Evolutionary conservation across 1,284 basidiomycete genomes (phyloP).

Genomic region (Cronartium quercuum): DNA sequence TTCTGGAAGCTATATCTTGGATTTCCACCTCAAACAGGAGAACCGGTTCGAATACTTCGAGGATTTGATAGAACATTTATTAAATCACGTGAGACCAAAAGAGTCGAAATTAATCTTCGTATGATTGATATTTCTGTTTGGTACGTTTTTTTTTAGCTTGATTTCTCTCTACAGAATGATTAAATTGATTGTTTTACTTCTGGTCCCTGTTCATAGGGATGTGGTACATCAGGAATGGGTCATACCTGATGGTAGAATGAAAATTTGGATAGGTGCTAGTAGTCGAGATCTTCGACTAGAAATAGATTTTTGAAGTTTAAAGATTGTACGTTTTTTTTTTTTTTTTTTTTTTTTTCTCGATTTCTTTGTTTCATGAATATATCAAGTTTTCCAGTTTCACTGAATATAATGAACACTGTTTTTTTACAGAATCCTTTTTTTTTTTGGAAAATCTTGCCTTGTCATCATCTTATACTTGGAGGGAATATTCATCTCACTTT

Average conservation of each 20-base stretch:
- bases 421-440: too few species aligned
- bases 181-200: not conserved
- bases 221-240: slow-evolving; percentile 25
- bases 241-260: slow-evolving; percentile 20
- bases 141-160: not conserved
- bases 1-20: slow-evolving; percentile 14
- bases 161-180: not conserved
- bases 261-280: slow-evolving; percentile 28
- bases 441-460: too few species aligned
- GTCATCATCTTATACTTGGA: too few species aligned
- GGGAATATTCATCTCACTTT: too few species aligned
- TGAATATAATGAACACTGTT: too few species aligned
- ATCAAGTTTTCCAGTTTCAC: too few species aligned
- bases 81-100: not conserved
- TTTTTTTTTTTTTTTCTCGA: too few species aligned
- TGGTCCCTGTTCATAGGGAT: slow-evolving; percentile 3
- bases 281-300: slow-evolving; percentile 17
- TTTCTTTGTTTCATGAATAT: too few species aligned
- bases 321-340: too few species aligned
- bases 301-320: too few species aligned
- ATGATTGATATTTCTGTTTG: not conserved
- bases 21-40: slow-evolving; percentile 21
- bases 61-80: slow-evolving; percentile 43
- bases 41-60: slow-evolving; percentile 42
- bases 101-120: not conserved